phyloP scores from a whole-genome alignment of 106 monocot species.

The Cymbidium sinense region DNA sequence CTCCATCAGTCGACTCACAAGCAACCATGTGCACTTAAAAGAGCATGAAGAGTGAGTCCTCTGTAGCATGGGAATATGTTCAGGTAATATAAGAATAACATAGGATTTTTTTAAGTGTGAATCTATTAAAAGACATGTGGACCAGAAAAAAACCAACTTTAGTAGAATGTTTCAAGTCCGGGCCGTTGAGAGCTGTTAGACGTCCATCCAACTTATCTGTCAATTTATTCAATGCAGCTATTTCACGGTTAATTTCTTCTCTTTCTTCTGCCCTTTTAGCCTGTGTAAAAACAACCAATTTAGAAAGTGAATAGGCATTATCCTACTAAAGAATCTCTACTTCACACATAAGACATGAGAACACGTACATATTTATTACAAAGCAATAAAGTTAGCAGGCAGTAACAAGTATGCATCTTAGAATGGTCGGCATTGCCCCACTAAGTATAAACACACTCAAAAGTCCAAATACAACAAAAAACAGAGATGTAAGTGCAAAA shows the following conservation, averaged over 20 bases:
- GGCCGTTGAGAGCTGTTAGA: constrained; percentile 6
- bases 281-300: constrained; percentile 33
- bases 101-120: background rate
- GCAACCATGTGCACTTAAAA: background rate
- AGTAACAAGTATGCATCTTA: background rate
- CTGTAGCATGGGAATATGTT: background rate
- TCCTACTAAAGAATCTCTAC: background rate
- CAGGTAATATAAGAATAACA: background rate
- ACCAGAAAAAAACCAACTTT: constrained; percentile 4
- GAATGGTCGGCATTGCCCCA: background rate
- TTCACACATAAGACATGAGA: background rate
- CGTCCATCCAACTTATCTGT: constrained; percentile 35
- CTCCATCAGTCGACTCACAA: background rate
- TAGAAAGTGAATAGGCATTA: constrained; percentile 1
- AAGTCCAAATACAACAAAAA: background rate
- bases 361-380: background rate
- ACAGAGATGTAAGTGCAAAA: background rate
- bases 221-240: constrained; percentile 43
- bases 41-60: background rate
- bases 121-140: background rate
- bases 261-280: constrained; percentile 73
- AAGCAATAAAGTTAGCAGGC: background rate
- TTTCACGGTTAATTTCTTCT: constrained; percentile 67
- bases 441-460: background rate
- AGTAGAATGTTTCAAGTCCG: constrained; percentile 4